Evolutionary conservation across 805 yeast species (phyloP).

Genomic region (Spathaspora passalidarum): DNA sequence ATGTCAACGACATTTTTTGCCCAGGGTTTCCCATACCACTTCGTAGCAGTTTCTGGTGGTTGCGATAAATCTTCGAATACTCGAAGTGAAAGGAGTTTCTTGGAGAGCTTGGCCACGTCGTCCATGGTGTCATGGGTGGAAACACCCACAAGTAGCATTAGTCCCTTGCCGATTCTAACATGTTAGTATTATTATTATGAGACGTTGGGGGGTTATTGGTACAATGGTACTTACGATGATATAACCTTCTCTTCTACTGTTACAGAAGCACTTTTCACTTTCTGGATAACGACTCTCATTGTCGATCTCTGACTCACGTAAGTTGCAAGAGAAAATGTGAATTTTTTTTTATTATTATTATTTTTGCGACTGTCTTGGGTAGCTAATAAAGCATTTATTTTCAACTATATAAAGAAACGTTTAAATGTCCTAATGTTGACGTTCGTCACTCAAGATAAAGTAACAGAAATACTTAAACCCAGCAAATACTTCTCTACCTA

Average conservation of each 20-base stretch:
- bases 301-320: neutral
- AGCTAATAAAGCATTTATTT: too few species aligned
- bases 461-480: constrained; percentile 62
- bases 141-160: constrained; percentile 82
- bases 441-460: constrained; percentile 32
- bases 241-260: constrained; percentile 70
- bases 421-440: neutral
- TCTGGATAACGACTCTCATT: constrained; percentile 90
- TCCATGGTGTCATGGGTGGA: constrained; percentile 71
- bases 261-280: constrained; percentile 86
- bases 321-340: too few species aligned
- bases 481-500: constrained; percentile 69
- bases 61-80: constrained; percentile 63
- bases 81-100: constrained; percentile 62
- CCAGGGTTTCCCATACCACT: constrained; percentile 72
- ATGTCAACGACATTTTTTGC: constrained; percentile 60
- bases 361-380: neutral
- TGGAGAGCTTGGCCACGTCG: constrained; percentile 68
- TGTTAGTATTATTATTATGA: neutral
- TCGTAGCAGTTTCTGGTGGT: constrained; percentile 42
- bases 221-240: constrained; percentile 46
- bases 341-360: too few species aligned
- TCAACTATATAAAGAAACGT: too few species aligned
- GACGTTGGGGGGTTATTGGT: neutral
- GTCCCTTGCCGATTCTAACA: constrained; percentile 58